Conservation (phyloP, 352 stramenopile species). For the Pythium plurisporium region DNA sequence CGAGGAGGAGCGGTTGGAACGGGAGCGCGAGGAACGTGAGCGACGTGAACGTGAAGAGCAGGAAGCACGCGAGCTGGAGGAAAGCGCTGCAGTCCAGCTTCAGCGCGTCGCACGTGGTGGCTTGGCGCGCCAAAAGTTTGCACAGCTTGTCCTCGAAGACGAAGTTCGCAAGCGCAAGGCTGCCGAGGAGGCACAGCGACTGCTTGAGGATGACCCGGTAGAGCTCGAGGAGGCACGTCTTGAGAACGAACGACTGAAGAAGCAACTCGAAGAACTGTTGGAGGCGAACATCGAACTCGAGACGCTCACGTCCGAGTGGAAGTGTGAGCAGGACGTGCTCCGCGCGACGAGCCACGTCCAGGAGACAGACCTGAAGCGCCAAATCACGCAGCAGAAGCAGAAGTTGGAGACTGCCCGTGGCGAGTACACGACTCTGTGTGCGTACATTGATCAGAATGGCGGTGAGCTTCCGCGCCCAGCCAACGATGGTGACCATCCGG, state of each 20-base stretch:
- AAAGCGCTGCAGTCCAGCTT: conserved; percentile 37
- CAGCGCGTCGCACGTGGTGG: conserved; percentile 34
- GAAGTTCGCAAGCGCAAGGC: conserved; percentile 12
- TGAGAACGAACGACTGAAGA: conserved; percentile 52
- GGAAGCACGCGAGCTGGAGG: conserved; percentile 24
- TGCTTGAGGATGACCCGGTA: conserved; percentile 5
- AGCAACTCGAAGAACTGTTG: conserved; percentile 55
- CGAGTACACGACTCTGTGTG: conserved; percentile 45
- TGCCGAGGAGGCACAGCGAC: neutral
- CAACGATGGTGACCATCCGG: conserved; percentile 2
- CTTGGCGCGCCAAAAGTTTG: conserved; percentile 33
- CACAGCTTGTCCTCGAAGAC: conserved; percentile 45
- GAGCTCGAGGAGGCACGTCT: conserved; percentile 39
- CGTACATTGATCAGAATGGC: conserved; percentile 44
- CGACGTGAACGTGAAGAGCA: neutral
- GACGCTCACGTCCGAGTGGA: conserved; percentile 49
- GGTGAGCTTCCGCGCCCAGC: conserved; percentile 1
- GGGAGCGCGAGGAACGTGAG: conserved; percentile 15
- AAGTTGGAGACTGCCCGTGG: conserved; percentile 34
- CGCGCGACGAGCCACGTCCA: conserved; percentile 53
- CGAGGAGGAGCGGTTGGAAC: conserved; percentile 12
- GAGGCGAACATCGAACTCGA: conserved; percentile 58
- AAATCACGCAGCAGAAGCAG: conserved; percentile 44
- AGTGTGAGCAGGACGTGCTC: conserved; percentile 48
- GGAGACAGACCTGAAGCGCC: conserved; percentile 51